phyloP scores from a whole-genome alignment of 2,329 filamentous ascomycete species.

The Penicillium janthinellum region DNA sequence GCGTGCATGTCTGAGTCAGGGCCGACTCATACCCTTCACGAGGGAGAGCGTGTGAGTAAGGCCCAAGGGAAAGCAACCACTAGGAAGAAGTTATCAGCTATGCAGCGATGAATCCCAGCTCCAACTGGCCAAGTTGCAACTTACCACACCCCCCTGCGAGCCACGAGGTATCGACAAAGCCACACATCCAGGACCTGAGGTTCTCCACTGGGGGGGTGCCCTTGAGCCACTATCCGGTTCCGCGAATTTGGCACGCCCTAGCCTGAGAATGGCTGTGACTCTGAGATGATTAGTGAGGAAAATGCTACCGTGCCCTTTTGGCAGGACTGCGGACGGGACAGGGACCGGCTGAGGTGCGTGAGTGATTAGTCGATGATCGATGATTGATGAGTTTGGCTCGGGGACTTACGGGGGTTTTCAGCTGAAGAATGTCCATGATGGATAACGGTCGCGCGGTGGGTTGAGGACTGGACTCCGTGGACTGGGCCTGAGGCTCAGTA shows the following conservation, averaged over 20 bases:
- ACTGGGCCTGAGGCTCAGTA: background rate
- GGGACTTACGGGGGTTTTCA: background rate
- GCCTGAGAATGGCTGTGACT: background rate
- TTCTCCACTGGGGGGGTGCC: too few species aligned
- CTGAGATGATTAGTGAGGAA: too few species aligned
- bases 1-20: constrained; percentile 20
- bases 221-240: background rate
- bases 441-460: background rate
- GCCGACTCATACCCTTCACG: constrained; percentile 10
- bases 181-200: background rate
- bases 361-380: constrained; percentile 1
- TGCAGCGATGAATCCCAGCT: background rate
- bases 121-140: background rate
- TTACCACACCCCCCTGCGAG: background rate
- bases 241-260: constrained; percentile 5
- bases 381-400: background rate
- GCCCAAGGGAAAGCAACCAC: background rate
- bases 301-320: constrained; percentile 5
- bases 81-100: background rate
- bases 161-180: background rate
- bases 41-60: background rate
- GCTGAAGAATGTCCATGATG: background rate
- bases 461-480: background rate
- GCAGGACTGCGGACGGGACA: background rate
- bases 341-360: background rate